phyloP scores from a whole-genome alignment of 345 rosid genomes.

The Citrus reticulata region DNA sequence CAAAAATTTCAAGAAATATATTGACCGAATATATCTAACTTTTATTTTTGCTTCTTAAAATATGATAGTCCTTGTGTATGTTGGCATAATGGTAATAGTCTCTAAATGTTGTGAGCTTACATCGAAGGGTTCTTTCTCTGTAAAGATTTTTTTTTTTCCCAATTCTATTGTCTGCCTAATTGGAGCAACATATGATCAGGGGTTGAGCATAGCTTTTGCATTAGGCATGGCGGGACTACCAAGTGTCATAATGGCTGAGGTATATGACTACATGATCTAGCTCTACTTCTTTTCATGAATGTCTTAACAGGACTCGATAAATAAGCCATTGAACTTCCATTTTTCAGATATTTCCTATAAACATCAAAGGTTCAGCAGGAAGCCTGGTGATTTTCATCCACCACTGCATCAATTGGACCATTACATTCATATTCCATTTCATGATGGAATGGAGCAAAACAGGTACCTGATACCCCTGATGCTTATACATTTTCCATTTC shows the following conservation, averaged over 20 bases:
- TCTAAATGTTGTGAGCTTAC: too few species aligned
- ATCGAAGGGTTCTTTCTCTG: too few species aligned
- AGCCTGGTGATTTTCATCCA: slow-evolving; percentile 43
- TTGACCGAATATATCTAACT: too few species aligned
- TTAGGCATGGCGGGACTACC: slow-evolving; percentile 23
- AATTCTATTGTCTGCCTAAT: too few species aligned
- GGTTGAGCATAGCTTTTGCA: neutral
- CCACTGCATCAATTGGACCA: slow-evolving; percentile 36
- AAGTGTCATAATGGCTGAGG: slow-evolving; percentile 27
- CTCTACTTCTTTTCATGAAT: neutral
- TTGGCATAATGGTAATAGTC: slow-evolving; percentile 15
- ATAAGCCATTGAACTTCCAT: neutral
- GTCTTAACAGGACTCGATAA: neutral
- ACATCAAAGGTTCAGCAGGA: slow-evolving; percentile 51
- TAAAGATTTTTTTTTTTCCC: too few species aligned
- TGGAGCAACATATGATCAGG: neutral
- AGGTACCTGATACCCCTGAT: too few species aligned
- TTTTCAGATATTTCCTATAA: slow-evolving; percentile 56
- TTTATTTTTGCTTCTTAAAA: too few species aligned
- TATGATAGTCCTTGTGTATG: slow-evolving; percentile 10
- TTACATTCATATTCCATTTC: too few species aligned
- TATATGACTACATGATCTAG: neutral
- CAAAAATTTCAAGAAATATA: too few species aligned
- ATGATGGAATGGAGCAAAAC: too few species aligned
- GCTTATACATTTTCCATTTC: too few species aligned